Base-by-base conservation (phyloP, 2,329 filamentous ascomycete genomes). In the Penicillium decumbens region DNA sequence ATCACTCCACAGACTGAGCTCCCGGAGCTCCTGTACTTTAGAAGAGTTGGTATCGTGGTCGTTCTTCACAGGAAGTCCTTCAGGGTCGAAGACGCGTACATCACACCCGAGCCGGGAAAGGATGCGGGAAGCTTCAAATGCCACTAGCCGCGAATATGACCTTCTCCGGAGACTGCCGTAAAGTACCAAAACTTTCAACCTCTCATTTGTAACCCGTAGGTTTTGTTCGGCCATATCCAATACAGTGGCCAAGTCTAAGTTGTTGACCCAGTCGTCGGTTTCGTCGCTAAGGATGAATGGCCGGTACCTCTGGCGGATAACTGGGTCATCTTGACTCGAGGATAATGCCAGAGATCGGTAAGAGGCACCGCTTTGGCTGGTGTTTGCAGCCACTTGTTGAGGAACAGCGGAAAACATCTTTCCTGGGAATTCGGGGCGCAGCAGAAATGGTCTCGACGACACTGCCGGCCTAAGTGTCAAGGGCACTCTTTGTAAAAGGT, bases 21-120 rank as follows among this genome's bases (percentile, higher is more conserved):
- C 72, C 3, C 83, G 75, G 5, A 86, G 72, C 60, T 86, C 83
- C 55, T 81, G 80, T 0, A 87, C 82, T 52, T 83, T 83, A 0
- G 74, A 69, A 55, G 86, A 82, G 3, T 60, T 63, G 49, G 79
- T 75, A n/a, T 80, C 75, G 1, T 74, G 71, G 50, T 83, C 81
- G 56, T 86, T 83, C 56, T 84, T 84, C n/a, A 84, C 72, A 0
- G 83, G 83, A 0, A 87, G 67, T 1, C 74, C 77, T 0, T 69
- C 64, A 0, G 83, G 83, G 50, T 86, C 68, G 61, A 77, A 86
- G 1, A 86, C 71, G 4, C 83, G 78, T 1, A 86, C 83, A 55
- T 86, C 83, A 60, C 82, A 85, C 23, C 83, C 83, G 0, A 87
- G 75, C 3, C 82, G 77, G 62, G 77, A 80, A 2, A 87, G 76